These are phyloP conservation scores for Ophiocordyceps robertsii DNA, from an alignment of 2,329 filamentous ascomycete genomes.

Conservation along the genomic window DNA sequence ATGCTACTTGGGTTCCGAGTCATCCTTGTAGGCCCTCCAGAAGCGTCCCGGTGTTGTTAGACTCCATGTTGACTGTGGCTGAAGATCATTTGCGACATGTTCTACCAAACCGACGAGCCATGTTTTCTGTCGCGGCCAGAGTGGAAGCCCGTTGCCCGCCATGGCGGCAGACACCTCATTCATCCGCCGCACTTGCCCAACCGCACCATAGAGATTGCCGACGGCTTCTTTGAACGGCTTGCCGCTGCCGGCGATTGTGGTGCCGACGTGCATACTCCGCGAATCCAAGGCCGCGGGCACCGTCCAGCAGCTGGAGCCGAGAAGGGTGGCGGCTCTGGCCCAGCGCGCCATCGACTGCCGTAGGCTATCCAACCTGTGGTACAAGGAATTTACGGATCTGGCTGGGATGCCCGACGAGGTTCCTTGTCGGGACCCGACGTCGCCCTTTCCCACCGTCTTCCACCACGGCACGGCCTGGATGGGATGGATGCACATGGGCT, in stretches of 20 bases:
- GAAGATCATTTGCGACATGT: too few species aligned
- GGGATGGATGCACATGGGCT: too few species aligned
- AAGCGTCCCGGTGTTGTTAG: too few species aligned
- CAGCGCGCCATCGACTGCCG: slow-evolving; percentile 14
- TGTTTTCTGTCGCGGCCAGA: too few species aligned
- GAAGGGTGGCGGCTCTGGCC: slow-evolving; percentile 14
- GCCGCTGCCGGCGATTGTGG: slow-evolving; percentile 17
- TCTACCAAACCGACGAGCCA: too few species aligned
- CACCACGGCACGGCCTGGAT: too few species aligned
- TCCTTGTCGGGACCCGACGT: too few species aligned
- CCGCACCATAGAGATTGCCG: slow-evolving; percentile 11
- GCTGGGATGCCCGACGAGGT: too few species aligned
- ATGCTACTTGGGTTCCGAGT: too few species aligned
- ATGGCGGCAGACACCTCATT: slow-evolving; percentile 11
- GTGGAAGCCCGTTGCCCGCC: slow-evolving; percentile 15
- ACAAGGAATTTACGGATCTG: slow-evolving; percentile 1
- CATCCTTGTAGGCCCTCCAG: too few species aligned
- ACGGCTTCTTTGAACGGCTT: slow-evolving; percentile 20
- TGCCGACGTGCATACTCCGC: slow-evolving; percentile 17
- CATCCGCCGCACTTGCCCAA: slow-evolving; percentile 7
- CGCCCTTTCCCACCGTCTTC: too few species aligned
- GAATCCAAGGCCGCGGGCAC: slow-evolving; percentile 9
- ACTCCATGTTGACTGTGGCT: too few species aligned
- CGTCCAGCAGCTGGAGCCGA: slow-evolving; percentile 11
- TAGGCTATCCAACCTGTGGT: slow-evolving; percentile 18